Evolutionary conservation across 2,329 filamentous ascomycete genomes (phyloP).

Genomic region (Aspergillus fructus): DNA sequence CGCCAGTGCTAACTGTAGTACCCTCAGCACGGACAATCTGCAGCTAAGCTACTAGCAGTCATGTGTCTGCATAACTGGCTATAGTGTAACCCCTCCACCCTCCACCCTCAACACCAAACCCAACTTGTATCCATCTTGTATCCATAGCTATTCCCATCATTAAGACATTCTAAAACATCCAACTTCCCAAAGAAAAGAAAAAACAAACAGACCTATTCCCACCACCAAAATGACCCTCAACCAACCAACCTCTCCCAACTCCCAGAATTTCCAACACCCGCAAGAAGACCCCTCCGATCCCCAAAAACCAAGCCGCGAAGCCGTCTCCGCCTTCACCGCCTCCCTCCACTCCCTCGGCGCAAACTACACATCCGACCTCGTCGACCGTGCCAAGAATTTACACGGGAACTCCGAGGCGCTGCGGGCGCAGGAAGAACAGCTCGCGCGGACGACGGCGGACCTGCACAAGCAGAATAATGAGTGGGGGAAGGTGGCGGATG

Average conservation of each 20-base stretch:
- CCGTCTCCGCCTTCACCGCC: constrained; percentile 44
- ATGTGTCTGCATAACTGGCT: too few species aligned
- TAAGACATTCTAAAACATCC: not conserved
- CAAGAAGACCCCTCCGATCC: not conserved
- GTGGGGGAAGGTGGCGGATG: constrained; percentile 55
- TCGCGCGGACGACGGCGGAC: constrained; percentile 50
- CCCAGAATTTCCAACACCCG: not conserved
- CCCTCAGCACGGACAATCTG: too few species aligned
- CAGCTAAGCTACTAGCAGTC: too few species aligned
- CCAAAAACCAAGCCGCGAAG: constrained; percentile 37
- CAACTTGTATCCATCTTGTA: not conserved
- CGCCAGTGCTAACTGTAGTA: too few species aligned
- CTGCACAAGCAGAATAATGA: constrained; percentile 54
- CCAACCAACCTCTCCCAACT: not conserved
- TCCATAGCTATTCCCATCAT: too few species aligned
- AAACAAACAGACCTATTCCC: too few species aligned
- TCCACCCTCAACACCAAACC: not conserved
- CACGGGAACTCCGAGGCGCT: constrained; percentile 56
- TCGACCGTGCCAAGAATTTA: constrained; percentile 55
- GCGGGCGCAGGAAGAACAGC: constrained; percentile 55
- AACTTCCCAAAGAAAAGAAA: not conserved
- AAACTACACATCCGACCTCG: constrained; percentile 54
- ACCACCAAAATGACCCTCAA: too few species aligned
- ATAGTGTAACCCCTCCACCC: not conserved
- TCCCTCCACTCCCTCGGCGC: constrained; percentile 44